Base-by-base conservation (phyloP, 768 basidiomycete species). In the Sarcodon sp. region DNA sequence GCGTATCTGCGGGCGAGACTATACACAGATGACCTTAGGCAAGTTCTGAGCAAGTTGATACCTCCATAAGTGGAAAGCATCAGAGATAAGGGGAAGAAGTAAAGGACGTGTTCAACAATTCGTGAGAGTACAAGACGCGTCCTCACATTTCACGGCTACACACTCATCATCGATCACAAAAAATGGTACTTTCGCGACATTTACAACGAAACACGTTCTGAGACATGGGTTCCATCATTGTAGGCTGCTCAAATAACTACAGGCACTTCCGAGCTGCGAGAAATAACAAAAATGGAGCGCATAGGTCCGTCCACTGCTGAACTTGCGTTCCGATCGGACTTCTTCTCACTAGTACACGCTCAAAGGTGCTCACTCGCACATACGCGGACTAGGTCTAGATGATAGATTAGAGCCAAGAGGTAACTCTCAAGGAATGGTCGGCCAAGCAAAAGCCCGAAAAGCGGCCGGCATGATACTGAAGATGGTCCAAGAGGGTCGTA, bases 401-500 rank as follows among this genome's bases (percentile, higher is more conserved):
- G 87, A 90, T 53, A 69, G 83, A 54, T 75, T 98, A 50, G 92
- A 97, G 64, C 92, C 94, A 11, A 79, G 92, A 15, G 76, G 72
- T 33, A 88, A 82, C 62, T 77, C 86, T 0, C 90, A 98, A 61
- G 96, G 96, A 3, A 96, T 99, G 82, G 94, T 99, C 21, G 96
- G 96, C 0, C 96, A 99, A 61, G 87, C 72, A 3, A 91, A 92
- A 61, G 96, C 96, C 16, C 80, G 96, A 39, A 96, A 96, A 64
- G 94, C 96, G 0, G 96, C 94, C 0, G 96, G 96, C 2, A 86
- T 98, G 75, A 91, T 97, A 52, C 75, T 98, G 57, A 93, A 86
- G 67, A 94, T 99, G 93, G 92, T 98, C 6, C 88, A 96, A 63
- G 90, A 96, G 58, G 91, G 91, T 13, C 74, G 83, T 50, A 97